These are phyloP conservation scores for Marasmius tenuissimus DNA, from an alignment of 1,284 basidiomycete genomes.

Conservation along the genomic window DNA sequence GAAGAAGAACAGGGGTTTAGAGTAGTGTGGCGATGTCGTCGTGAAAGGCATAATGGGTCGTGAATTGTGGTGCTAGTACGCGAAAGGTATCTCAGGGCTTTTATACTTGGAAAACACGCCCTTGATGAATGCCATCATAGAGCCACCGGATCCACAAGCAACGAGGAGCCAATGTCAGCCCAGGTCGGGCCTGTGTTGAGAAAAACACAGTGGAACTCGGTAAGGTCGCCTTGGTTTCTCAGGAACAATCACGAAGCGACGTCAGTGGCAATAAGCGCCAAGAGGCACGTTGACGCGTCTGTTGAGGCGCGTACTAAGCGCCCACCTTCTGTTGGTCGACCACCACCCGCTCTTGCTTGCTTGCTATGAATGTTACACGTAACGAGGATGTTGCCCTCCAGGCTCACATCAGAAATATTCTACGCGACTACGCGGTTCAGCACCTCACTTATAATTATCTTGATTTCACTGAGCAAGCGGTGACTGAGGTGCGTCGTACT, in stretches of 20 bases:
- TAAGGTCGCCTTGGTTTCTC: no score
- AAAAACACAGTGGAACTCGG: no score
- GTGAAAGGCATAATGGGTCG: conserved; percentile 4
- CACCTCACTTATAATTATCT: conserved; percentile 59
- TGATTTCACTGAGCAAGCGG: conserved; percentile 48
- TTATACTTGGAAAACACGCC: background rate
- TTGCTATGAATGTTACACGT: background rate
- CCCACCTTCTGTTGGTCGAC: no score
- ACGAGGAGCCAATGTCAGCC: conserved; percentile 30
- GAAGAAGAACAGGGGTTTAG: background rate
- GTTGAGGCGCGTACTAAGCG: no score
- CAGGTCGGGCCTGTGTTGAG: no score
- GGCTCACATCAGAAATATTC: conserved; percentile 50
- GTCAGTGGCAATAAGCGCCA: no score
- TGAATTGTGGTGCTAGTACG: background rate
- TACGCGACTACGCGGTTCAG: conserved; percentile 51
- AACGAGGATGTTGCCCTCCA: conserved; percentile 27
- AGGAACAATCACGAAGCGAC: no score
- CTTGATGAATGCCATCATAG: conserved; percentile 1
- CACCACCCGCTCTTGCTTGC: background rate
- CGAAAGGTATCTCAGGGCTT: background rate
- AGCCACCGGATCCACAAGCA: conserved; percentile 12
- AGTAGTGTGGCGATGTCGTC: background rate
- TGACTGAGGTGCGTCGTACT: conserved; percentile 40
- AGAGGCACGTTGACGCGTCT: no score